Base-by-base conservation (phyloP, 2,329 filamentous ascomycete genomes). In the Pseudocercospora fijiensis region DNA sequence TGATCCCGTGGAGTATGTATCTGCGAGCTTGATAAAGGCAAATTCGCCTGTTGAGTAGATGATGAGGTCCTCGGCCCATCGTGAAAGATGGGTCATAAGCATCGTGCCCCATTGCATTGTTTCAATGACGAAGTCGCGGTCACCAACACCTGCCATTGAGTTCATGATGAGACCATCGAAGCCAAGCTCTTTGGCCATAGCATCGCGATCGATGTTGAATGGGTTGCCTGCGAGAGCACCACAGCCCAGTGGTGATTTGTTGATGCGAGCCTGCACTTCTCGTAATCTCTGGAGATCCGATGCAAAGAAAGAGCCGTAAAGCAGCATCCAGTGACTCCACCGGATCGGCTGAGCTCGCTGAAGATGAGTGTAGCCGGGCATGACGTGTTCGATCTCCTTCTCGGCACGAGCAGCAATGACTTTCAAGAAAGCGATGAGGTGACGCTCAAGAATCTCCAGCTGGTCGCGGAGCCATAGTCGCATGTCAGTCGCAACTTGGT, bases 401-500 rank as follows among this genome's bases (percentile, higher is more conserved):
- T 92, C 89, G 1, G 91, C 90, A 27, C 91, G 85, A 53, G 81
- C 80, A 37, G 87, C 84, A 13, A 88, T 85, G 55, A 92, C 89
- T 72, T 85, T 82, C 45, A 96, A 80, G 69, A 96, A 85, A 60
- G 86, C 84, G 49, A 86, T 81, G 4, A 96, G 82, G 71, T 88
- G 86, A 37, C 71, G 76, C 71, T 96, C 91, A 58, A 96, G 86
- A 67, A 82, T 82, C 62, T 83, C 84, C 63, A 96, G 81, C 79
- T 90, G 84, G 68, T 93, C 88, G 49, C 91, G 85, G 67, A 96
- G 79, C 92, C 92, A 97, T 76, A 96, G 82, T 65, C 92, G 88
- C 90, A 96, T 94, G 73, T 96, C 92, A 22, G 89, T 93, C 55
- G 88, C 92, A 62, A 96, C 87, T 79, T 96, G 92, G 79, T 97